Base-by-base conservation (phyloP, 2,329 filamentous ascomycete species). In the Aspergillus ochraceus region DNA sequence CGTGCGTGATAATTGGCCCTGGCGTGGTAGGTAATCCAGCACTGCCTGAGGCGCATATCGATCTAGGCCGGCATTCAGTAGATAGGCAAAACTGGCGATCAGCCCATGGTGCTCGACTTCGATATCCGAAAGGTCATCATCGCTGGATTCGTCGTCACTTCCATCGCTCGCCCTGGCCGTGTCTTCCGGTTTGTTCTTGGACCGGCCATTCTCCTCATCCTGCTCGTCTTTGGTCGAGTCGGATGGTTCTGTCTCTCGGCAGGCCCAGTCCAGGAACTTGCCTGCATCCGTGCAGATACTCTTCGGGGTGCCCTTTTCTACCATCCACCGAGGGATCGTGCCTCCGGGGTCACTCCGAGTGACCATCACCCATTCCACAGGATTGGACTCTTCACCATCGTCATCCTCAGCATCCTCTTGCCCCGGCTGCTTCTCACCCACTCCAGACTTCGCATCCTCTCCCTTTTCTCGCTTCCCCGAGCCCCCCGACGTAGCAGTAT, bases 341-440 rank as follows among this genome's bases (percentile, higher is more conserved):
- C 92, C 92, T 11, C 92, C 92, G 3, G 92, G 92, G 68, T 97
- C 92, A 72, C 90, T 94, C 52, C 92, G 84, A 1, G 92, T 96
- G 19, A 96, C 86, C 92, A 97, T 97, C 61, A 95, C 85, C 92
- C 92, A 97, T 74, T 97, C 92, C 1, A 97, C 83, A 0, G 88
- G 86, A 64, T 88, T 88, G 9, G 78, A 74, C 64, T 88, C 85
- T 2, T 79, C 76, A 36, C 84, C 80, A n/a, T 77, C 75, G 2
- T 79, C 76, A 36, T 84, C 80, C n/a, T 77, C 64, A 51, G 26
- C 22, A 42, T 36, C 30, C 59, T 63, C 20, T 42, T 30, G 42
- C 11, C 58, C 30, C 29, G 10, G 36, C 6, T n/a, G 4, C 17
- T 42, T 42, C 36, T n/a, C 36, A 42, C 8, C 36, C 11, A 36